These are phyloP conservation scores for Gastrolobium villosum DNA, from an alignment of 306 rosid species.

Conservation along the genomic window DNA sequence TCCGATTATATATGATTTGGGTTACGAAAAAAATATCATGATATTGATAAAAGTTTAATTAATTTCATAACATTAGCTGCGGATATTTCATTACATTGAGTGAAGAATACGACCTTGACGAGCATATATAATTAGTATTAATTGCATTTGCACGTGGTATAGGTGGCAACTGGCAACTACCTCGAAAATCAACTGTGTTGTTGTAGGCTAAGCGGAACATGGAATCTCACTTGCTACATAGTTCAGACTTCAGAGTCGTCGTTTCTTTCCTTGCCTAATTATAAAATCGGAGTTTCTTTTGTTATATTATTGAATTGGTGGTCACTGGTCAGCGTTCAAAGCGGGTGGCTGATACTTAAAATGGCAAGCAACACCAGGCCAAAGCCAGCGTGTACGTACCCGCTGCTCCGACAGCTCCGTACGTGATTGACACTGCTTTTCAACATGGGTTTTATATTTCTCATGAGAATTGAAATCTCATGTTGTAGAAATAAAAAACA, in stretches of 20 bases:
- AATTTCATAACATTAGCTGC: not conserved
- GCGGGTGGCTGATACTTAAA: slow-evolving; percentile 1
- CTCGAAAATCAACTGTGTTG: not conserved
- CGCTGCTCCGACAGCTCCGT: not conserved
- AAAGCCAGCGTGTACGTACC: not conserved
- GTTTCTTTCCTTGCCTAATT: not conserved
- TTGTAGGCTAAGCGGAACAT: not conserved
- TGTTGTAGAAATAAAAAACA: no score
- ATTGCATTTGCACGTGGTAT: not conserved
- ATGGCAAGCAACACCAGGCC: not conserved
- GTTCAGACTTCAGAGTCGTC: no score
- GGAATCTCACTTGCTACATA: not conserved
- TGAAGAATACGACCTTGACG: not conserved
- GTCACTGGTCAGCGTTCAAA: slow-evolving; percentile 40
- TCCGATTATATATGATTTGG: no score
- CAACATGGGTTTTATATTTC: no score
- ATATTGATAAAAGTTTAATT: not conserved
- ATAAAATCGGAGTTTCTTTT: not conserved
- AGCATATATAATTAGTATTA: not conserved
- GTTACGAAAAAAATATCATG: not conserved
- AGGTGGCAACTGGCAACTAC: not conserved
- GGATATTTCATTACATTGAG: not conserved
- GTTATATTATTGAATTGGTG: not conserved
- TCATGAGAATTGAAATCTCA: no score
- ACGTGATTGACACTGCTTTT: not conserved